These are phyloP conservation scores for Tolypocladium cylindrosporum DNA, from an alignment of 2,329 filamentous ascomycete species.

Conservation along the genomic window DNA sequence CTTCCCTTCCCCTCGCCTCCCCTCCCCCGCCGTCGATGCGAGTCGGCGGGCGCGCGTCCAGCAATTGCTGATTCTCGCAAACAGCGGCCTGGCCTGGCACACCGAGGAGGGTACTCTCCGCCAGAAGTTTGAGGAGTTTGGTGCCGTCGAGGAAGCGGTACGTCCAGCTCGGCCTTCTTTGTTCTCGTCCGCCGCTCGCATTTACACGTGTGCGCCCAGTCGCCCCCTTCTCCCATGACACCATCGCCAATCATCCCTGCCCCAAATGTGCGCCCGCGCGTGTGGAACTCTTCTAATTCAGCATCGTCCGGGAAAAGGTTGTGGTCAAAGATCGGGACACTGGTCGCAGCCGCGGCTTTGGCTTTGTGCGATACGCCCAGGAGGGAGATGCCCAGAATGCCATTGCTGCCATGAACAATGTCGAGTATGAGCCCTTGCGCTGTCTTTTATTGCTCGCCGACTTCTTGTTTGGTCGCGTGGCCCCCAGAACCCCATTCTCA, in stretches of 20 bases:
- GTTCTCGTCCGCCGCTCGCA: neutral
- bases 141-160: slow-evolving; percentile 89
- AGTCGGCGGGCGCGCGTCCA: neutral
- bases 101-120: slow-evolving; percentile 83
- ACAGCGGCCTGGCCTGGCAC: slow-evolving; percentile 94
- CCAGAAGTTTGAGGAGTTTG: slow-evolving; percentile 87
- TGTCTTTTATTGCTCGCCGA: slow-evolving; percentile 9
- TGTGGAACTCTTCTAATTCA: slow-evolving; percentile 9
- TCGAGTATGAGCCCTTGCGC: slow-evolving; percentile 56
- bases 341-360: slow-evolving; percentile 91
- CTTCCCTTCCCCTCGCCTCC: slow-evolving; percentile 2
- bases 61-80: slow-evolving; percentile 11
- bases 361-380: slow-evolving; percentile 81
- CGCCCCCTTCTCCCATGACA: neutral
- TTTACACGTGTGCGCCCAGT: neutral
- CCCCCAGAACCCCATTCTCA: slow-evolving; percentile 2
- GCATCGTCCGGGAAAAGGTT: slow-evolving; percentile 45
- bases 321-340: slow-evolving; percentile 98
- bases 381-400: slow-evolving; percentile 69
- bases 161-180: slow-evolving; percentile 28
- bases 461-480: neutral
- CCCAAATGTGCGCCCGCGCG: slow-evolving; percentile 6
- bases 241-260: neutral
- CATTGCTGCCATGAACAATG: slow-evolving; percentile 73
- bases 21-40: neutral